Conservation (phyloP, 768 basidiomycete species). For the Psilocybe sp. region DNA sequence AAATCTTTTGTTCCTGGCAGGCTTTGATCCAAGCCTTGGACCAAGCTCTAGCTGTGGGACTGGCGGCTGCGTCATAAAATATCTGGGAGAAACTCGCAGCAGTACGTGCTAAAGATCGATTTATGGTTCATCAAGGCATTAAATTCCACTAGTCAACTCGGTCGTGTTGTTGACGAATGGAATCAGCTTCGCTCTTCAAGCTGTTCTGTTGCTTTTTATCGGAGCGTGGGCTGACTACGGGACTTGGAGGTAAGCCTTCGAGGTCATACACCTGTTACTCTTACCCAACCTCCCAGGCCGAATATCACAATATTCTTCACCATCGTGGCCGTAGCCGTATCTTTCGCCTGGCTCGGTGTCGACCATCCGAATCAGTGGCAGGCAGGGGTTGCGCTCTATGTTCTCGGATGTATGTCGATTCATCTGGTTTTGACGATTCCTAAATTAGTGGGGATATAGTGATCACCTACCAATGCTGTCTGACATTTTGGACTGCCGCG, state of each 20-base stretch:
- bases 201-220: constrained; percentile 57
- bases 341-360: constrained; percentile 78
- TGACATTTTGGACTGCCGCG: constrained; percentile 84
- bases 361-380: constrained; percentile 64
- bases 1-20: constrained; percentile 69
- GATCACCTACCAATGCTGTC: constrained; percentile 70
- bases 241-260: constrained; percentile 54
- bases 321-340: constrained; percentile 58
- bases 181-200: constrained; percentile 76
- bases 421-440: not conserved
- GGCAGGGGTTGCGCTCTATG: constrained; percentile 57
- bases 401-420: constrained; percentile 52
- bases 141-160: constrained; percentile 54
- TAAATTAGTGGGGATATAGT: constrained; percentile 33
- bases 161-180: constrained; percentile 79
- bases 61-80: constrained; percentile 63
- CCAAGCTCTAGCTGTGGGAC: constrained; percentile 53
- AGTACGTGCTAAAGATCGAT: constrained; percentile 36
- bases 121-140: not conserved
- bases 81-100: constrained; percentile 57
- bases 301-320: constrained; percentile 80
- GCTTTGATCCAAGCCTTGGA: constrained; percentile 61
- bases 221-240: constrained; percentile 86
- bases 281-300: constrained; percentile 39
- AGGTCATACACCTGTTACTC: not conserved